Evolutionary conservation across 305 asterid species (phyloP).

Genomic region (Solanum hybrid): DNA sequence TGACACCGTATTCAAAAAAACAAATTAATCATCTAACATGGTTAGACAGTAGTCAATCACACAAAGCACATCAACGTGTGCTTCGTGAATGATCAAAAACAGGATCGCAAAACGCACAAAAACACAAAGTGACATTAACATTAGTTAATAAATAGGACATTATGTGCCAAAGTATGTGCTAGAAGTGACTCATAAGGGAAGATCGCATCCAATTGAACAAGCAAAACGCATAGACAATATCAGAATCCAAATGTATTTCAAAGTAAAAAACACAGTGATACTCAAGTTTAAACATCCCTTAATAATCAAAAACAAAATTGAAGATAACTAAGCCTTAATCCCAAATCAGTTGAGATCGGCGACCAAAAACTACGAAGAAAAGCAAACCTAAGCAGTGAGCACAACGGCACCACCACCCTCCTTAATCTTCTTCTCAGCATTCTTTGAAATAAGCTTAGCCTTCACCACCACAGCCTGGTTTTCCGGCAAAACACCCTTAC

Average conservation of each 20-base stretch:
- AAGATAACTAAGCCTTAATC: neutral
- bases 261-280: neutral
- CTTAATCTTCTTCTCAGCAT: slow-evolving; percentile 81
- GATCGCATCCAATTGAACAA: neutral
- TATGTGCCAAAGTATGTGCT: neutral
- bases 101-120: neutral
- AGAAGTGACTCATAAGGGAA: neutral
- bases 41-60: neutral
- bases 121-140: neutral
- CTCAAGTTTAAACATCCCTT: neutral
- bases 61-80: neutral
- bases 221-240: neutral
- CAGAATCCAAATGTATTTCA: neutral
- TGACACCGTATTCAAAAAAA: too few relatives aligned
- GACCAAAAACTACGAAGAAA: neutral
- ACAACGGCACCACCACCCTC: slow-evolving; percentile 80
- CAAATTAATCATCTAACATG: neutral
- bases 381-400: slow-evolving; percentile 48
- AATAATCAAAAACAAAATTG: neutral
- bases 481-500: slow-evolving; percentile 55
- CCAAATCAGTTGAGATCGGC: neutral
- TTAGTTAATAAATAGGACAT: neutral
- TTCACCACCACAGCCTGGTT: slow-evolving; percentile 60
- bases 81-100: neutral
- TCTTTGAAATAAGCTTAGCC: slow-evolving; percentile 65